Conservation (phyloP, 495 filamentous ascomycete genomes). For the Pseudotulostoma volvatum region DNA sequence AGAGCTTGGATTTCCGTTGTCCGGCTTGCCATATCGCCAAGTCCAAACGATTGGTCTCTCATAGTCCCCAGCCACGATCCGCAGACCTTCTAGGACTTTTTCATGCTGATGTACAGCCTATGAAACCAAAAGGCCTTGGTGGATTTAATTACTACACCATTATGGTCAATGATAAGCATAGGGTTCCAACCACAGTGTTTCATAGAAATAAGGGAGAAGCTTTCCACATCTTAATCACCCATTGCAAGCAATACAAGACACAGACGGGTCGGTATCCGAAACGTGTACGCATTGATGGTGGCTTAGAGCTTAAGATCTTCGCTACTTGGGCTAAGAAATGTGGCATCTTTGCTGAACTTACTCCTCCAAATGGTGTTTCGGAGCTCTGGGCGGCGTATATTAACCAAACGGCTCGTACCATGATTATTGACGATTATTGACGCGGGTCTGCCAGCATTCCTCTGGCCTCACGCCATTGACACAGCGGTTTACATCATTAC, state of each 20-base stretch:
- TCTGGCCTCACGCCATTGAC: background rate
- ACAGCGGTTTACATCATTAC: background rate
- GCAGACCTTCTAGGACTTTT: background rate
- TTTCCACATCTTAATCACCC: background rate
- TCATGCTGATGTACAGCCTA: slow-evolving; percentile 1
- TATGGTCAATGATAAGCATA: background rate
- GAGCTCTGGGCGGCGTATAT: background rate
- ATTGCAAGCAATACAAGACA: slow-evolving; percentile 1
- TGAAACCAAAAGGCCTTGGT: slow-evolving; percentile 1
- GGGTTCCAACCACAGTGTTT: background rate
- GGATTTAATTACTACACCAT: background rate
- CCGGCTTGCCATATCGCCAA: background rate
- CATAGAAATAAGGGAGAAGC: slow-evolving; percentile 1
- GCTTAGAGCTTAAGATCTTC: background rate
- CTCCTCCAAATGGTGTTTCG: background rate
- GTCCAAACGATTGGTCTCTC: background rate
- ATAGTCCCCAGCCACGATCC: background rate
- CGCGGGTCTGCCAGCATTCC: background rate
- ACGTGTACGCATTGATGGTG: background rate
- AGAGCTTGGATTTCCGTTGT: background rate
- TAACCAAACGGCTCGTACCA: background rate
- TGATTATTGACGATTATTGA: slow-evolving; percentile 3
- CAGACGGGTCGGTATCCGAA: background rate
- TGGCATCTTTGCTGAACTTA: background rate
- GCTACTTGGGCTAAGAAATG: background rate